Conservation (phyloP, 257 asterid species). For the Knoxia roxburghii region DNA sequence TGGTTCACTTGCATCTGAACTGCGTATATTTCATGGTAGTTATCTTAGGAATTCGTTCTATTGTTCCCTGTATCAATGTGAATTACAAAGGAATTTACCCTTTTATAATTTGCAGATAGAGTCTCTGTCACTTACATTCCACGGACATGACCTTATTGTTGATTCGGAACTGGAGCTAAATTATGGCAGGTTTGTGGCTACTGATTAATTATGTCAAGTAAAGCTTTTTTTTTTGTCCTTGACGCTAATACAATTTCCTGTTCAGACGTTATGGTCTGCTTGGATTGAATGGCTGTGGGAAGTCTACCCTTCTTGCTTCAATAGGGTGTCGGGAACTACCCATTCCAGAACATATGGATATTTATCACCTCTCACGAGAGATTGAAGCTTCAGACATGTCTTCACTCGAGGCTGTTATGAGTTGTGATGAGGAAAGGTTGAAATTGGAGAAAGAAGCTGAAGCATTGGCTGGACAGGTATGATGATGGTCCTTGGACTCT, state of each 20-base stretch:
- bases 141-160: constrained; percentile 93
- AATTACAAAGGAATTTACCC: not conserved
- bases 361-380: constrained; percentile 79
- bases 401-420: constrained; percentile 87
- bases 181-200: constrained; percentile 70
- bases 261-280: constrained; percentile 95
- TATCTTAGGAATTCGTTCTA: not conserved
- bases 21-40: not conserved
- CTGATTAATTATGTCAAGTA: not conserved
- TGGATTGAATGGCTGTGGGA: constrained; percentile 97
- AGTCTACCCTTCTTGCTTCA: constrained; percentile 91
- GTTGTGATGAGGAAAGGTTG: constrained; percentile 92
- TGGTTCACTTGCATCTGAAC: not conserved
- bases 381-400: constrained; percentile 98
- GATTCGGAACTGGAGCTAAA: constrained; percentile 92
- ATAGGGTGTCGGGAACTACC: constrained; percentile 92
- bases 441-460: constrained; percentile 83
- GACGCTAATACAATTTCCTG: constrained; percentile 9
- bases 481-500: not conserved
- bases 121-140: constrained; percentile 93
- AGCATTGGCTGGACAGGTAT: constrained; percentile 71
- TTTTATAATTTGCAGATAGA: constrained; percentile 56
- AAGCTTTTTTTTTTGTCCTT: not conserved
- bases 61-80: not conserved
- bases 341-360: constrained; percentile 98